A percentile compares a stretch with the other conserved stretches of the same genome.
Evolutionary conservation across 345 rosid species (phyloP).

Genomic region (Excoecaria agallocha): DNA sequence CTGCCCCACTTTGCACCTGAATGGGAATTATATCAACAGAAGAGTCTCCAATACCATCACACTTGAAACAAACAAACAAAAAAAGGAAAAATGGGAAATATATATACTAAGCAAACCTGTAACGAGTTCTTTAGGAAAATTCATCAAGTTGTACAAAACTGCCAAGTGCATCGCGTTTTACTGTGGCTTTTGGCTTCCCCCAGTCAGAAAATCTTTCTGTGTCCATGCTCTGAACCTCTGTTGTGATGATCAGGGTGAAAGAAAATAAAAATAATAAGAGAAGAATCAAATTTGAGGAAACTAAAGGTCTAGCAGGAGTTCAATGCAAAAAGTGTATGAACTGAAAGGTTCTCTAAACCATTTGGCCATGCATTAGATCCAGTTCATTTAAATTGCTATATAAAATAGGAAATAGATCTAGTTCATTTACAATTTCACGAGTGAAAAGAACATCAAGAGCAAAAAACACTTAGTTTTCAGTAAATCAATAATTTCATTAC

Average conservation of each 20-base stretch:
- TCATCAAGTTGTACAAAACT: slow-evolving; percentile 38
- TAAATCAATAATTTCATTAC: not conserved
- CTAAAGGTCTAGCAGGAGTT: not conserved
- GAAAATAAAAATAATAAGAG: not conserved
- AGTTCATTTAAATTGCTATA: too few species aligned
- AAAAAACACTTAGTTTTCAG: not conserved
- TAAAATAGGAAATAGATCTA: not conserved
- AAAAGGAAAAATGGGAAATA: not conserved
- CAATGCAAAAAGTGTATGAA: too few species aligned
- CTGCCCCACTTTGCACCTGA: slow-evolving; percentile 33
- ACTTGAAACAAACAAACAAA: not conserved
- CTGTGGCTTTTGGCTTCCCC: slow-evolving; percentile 35
- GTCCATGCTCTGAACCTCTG: slow-evolving; percentile 38
- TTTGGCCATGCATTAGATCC: too few species aligned
- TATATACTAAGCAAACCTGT: slow-evolving; percentile 34
- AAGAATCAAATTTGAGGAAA: not conserved
- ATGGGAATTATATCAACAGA: slow-evolving; percentile 1
- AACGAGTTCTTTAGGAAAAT: slow-evolving; percentile 55
- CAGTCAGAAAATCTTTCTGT: slow-evolving; percentile 52
- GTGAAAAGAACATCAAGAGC: not conserved
- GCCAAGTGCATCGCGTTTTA: slow-evolving; percentile 37
- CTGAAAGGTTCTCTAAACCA: too few species aligned
- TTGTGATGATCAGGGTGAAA: slow-evolving; percentile 2
- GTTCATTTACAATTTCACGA: not conserved
- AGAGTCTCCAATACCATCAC: not conserved